Evolutionary conservation across 83 land plant species (phyloP).

Genomic region (Isoetes engelmannii): DNA sequence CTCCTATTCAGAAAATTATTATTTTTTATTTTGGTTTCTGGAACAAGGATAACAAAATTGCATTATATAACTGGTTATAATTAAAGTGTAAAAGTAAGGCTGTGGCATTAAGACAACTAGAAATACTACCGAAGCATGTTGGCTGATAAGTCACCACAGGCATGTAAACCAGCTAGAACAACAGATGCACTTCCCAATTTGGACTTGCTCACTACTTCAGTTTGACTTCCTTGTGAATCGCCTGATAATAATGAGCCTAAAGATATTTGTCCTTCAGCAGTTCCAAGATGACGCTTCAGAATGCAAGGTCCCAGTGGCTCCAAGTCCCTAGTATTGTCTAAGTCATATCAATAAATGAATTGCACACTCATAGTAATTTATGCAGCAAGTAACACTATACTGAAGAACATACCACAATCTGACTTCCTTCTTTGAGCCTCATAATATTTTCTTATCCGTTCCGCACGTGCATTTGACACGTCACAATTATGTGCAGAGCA

Average conservation of each 20-base stretch:
- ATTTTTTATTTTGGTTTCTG: too few species aligned
- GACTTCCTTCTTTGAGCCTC: constrained; percentile 40
- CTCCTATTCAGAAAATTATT: too few species aligned
- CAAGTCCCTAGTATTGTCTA: constrained; percentile 2
- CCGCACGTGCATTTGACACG: constrained; percentile 64
- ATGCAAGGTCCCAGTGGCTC: constrained; percentile 3
- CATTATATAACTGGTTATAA: constrained; percentile 8
- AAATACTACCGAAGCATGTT: constrained; percentile 63
- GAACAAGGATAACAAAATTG: background rate
- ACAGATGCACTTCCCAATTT: constrained; percentile 16
- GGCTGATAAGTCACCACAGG: constrained; percentile 93
- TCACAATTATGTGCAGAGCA: constrained; percentile 66
- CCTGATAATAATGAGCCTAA: constrained; percentile 29
- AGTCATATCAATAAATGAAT: background rate
- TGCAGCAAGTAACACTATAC: constrained; percentile 4
- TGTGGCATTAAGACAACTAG: constrained; percentile 1
- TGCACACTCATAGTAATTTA: background rate
- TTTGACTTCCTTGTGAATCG: constrained; percentile 30
- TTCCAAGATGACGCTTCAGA: constrained; percentile 16
- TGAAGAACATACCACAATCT: constrained; percentile 21
- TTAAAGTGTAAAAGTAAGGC: background rate
- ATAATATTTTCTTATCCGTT: constrained; percentile 61
- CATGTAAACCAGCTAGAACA: constrained; percentile 84
- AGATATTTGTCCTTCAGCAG: constrained; percentile 14
- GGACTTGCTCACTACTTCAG: constrained; percentile 5